phyloP scores from a whole-genome alignment of 257 asterid species.

The Thymus mandschuricus region DNA sequence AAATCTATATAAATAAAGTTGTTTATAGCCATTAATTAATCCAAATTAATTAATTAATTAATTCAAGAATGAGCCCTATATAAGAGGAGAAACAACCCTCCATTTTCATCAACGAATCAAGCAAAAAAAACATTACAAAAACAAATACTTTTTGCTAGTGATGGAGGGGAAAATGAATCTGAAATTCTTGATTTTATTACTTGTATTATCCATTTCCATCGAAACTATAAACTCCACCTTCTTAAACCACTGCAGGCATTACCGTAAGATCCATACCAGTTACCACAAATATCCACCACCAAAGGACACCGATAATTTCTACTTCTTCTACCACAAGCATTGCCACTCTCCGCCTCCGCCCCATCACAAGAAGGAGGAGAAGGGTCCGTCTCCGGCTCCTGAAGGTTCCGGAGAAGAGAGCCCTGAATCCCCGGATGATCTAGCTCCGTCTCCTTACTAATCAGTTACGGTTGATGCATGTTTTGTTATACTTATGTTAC shows the following conservation, averaged over 20 bases:
- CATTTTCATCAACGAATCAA: not conserved
- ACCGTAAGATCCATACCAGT: not conserved
- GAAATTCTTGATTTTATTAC: not conserved
- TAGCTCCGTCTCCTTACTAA: not conserved
- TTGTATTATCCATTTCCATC: not conserved
- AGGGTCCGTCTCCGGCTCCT: not conserved
- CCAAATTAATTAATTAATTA: too few relatives aligned
- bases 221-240: not conserved
- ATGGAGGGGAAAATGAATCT: constrained; percentile 14
- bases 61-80: not conserved
- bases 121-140: not conserved
- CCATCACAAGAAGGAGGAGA: not conserved
- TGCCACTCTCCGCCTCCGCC: constrained; percentile 6
- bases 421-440: not conserved
- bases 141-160: not conserved
- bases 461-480: too few relatives aligned
- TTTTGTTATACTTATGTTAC: not conserved
- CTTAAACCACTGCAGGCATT: not conserved
- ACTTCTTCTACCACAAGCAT: not conserved
- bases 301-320: not conserved
- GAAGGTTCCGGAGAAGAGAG: not conserved
- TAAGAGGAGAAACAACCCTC: constrained; percentile 6
- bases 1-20: constrained; percentile 1
- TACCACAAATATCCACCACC: too few relatives aligned
- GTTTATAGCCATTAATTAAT: constrained; percentile 7